Base-by-base conservation (phyloP, 768 basidiomycete genomes). In the Kwoniella heveanensis region DNA sequence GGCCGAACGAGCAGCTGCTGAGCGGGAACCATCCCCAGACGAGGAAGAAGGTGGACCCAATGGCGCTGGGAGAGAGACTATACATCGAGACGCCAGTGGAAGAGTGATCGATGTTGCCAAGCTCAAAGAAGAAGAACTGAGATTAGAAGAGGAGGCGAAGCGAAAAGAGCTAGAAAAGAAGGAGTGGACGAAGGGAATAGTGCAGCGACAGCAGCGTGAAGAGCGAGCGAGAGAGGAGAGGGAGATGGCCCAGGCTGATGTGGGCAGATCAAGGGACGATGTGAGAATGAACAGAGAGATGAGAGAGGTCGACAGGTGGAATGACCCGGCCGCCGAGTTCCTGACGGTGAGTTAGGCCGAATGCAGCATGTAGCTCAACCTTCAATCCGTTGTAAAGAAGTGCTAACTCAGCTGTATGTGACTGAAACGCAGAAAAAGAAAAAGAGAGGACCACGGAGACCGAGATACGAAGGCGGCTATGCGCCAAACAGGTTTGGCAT, bases 161-260 rank as follows among this genome's bases (percentile, higher is more conserved):
- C 90, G 96, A 81, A 87, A 86, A 75, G 91, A 95, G 75, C 89
- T 89, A 26, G 73, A 77, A 44, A 63, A 67, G 61, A 92, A 95
- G 91, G 91, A 95, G 77, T 98, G 96, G 96, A 92, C 92, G 0
- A 98, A 95, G 80, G 96, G 96, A 29, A 74, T 98, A 36, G 89
- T 92, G 39, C 96, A 98, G 82, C 83, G 87, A 64, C 88, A 90
- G 24, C 90, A 93, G 64, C 82, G 84, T 56, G 90, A 93, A 80
- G 85, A 85, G 75, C 82, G 83, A 76, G 85, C 81, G 73, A 73
- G 80, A 61, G 87, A 91, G 62, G 77, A 90, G 73, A 88, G 90
- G 79, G 87, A 85, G 70, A 86, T 88, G 79, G 85, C 83, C 62
- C 81, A 81, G 13, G 84, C 83, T 62, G 84, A 86, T 19, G 88